phyloP scores from a whole-genome alignment of 768 basidiomycete species.

The Tricholoma flavovirens region DNA sequence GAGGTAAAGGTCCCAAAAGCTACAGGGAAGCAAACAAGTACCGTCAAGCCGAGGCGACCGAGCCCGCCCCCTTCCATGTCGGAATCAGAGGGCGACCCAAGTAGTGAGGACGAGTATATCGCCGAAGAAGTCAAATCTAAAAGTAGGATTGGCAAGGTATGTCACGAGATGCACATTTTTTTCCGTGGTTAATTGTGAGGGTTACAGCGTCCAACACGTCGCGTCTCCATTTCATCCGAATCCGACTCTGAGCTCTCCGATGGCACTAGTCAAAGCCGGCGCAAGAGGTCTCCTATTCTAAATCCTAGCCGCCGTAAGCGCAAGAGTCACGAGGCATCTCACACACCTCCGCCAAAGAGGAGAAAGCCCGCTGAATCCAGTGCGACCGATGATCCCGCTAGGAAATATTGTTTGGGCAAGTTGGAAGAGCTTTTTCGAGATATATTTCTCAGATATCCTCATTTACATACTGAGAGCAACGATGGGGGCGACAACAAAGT shows the following conservation, averaged over 20 bases:
- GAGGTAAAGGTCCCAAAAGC: constrained; percentile 22
- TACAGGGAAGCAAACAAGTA: constrained; percentile 25
- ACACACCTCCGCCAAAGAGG: constrained; percentile 42
- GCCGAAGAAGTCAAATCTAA: constrained; percentile 35
- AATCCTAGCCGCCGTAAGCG: constrained; percentile 42
- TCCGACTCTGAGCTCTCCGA: constrained; percentile 36
- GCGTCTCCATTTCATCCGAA: constrained; percentile 34
- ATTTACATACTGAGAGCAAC: constrained; percentile 33
- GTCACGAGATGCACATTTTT: constrained; percentile 22
- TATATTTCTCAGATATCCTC: constrained; percentile 69
- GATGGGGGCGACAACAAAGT: constrained; percentile 15
- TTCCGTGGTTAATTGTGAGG: constrained; percentile 5
- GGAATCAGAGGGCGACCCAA: constrained; percentile 44
- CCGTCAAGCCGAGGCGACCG: constrained; percentile 18
- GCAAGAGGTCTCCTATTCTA: constrained; percentile 27
- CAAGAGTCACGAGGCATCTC: constrained; percentile 37
- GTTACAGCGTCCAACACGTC: constrained; percentile 39
- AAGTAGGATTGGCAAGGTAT: constrained; percentile 39
- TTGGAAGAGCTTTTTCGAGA: constrained; percentile 65
- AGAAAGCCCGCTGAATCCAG: constrained; percentile 34
- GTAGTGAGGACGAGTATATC: constrained; percentile 72
- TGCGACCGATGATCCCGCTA: constrained; percentile 61
- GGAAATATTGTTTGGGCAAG: constrained; percentile 78
- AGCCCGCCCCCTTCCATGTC: constrained; percentile 23
- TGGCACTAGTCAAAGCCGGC: constrained; percentile 18